A percentile compares a stretch with the other conserved stretches of the same genome.
These are phyloP conservation scores for Eucalyptus regnans DNA, from an alignment of 345 rosid genomes.

Conservation along the genomic window DNA sequence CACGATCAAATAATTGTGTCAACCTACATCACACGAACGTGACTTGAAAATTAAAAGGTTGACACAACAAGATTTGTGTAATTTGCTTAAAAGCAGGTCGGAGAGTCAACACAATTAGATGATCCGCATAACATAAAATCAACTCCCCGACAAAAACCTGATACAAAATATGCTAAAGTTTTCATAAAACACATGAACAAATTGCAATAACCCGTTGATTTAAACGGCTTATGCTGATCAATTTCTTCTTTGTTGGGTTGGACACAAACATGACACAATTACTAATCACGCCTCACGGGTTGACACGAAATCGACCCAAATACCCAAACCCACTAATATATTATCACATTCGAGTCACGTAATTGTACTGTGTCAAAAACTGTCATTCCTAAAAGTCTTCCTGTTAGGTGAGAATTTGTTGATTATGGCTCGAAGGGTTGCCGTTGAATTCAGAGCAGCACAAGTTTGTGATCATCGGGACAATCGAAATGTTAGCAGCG, in stretches of 20 bases:
- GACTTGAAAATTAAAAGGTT: not conserved
- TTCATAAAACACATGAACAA: not conserved
- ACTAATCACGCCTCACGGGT: not conserved
- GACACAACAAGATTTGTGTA: not conserved
- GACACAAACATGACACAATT: not conserved
- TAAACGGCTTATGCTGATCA: too few species aligned
- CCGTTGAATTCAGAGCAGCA: not conserved
- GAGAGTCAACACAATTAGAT: not conserved
- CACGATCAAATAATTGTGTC: not conserved
- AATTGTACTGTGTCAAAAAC: not conserved
- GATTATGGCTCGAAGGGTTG: not conserved
- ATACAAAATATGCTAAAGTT: not conserved
- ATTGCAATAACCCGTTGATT: not conserved
- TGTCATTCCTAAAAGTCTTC: not conserved
- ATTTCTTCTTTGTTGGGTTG: too few species aligned
- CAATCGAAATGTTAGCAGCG: not conserved
- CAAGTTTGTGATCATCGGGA: not conserved
- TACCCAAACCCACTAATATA: not conserved
- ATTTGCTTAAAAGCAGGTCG: not conserved
- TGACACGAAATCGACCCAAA: not conserved
- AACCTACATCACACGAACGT: not conserved
- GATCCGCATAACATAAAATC: not conserved
- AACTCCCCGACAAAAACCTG: rapidly evolving
- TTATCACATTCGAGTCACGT: not conserved
- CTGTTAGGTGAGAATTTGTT: not conserved